Conservation (phyloP, 2,329 filamentous ascomycete species). For the Tolypocladium nubicola region DNA sequence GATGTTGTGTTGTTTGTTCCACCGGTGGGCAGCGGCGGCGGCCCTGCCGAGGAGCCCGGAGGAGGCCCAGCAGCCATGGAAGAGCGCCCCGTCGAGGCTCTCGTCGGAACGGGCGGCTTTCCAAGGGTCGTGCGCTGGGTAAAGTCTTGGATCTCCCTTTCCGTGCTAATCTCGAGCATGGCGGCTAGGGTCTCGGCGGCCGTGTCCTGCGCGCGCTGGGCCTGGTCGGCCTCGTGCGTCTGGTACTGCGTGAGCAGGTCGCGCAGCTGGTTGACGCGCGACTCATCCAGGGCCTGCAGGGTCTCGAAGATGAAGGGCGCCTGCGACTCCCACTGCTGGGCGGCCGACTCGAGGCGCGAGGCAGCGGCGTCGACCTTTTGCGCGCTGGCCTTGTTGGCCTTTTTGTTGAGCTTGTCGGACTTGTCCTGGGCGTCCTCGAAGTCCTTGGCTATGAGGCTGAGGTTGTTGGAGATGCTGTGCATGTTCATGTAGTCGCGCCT, state of each 20-base stretch:
- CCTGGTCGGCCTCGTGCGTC: constrained; percentile 82
- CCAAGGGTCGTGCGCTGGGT: constrained; percentile 31
- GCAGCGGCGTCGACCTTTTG: constrained; percentile 69
- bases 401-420: constrained; percentile 72
- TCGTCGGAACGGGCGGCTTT: constrained; percentile 23
- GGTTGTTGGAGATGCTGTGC: constrained; percentile 69
- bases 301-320: constrained; percentile 92
- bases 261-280: constrained; percentile 76
- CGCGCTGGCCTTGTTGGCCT: constrained; percentile 64
- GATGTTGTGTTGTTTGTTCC: neutral
- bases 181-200: constrained; percentile 73
- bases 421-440: constrained; percentile 77
- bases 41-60: neutral
- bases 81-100: constrained; percentile 30
- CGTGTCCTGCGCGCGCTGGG: constrained; percentile 63
- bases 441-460: constrained; percentile 71
- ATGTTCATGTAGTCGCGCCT: constrained; percentile 74
- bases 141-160: constrained; percentile 76
- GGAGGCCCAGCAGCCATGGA: constrained; percentile 14
- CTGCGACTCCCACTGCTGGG: constrained; percentile 83
- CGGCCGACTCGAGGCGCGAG: constrained; percentile 65
- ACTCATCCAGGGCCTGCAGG: constrained; percentile 84
- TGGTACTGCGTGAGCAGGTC: constrained; percentile 87
- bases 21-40: neutral
- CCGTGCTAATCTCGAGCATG: constrained; percentile 77